Percentiles rank a stretch among this genome's conserved stretches.
These are phyloP conservation scores for Metarhizium anisopliae DNA, from an alignment of 2,329 filamentous ascomycete genomes.

Conservation along the genomic window DNA sequence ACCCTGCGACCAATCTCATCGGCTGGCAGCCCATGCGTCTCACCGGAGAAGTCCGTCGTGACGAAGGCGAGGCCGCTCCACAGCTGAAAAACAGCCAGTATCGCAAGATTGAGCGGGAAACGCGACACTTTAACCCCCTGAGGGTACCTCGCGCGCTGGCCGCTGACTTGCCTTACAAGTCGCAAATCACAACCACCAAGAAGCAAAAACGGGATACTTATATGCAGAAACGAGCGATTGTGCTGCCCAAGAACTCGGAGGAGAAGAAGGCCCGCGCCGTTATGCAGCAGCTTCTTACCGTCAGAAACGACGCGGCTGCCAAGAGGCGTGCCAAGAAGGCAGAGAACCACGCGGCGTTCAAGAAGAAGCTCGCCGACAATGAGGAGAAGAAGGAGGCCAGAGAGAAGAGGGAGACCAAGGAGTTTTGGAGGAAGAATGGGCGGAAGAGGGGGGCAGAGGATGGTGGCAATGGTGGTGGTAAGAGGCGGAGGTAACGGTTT, in stretches of 20 bases:
- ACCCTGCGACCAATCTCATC: conserved; percentile 86
- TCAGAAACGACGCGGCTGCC: conserved; percentile 83
- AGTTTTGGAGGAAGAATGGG: conserved; percentile 88
- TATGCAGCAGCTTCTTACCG: conserved; percentile 85
- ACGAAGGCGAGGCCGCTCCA: conserved; percentile 66
- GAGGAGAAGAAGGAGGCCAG: conserved; percentile 77
- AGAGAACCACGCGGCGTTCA: conserved; percentile 70
- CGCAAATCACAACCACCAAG: conserved; percentile 75
- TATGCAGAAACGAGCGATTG: conserved; percentile 90
- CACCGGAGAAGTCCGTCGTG: conserved; percentile 81
- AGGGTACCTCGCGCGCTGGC: conserved; percentile 72
- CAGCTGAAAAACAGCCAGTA: conserved; percentile 79
- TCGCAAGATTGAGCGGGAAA: conserved; percentile 55
- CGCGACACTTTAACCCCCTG: conserved; percentile 70
- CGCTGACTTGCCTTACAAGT: conserved; percentile 82
- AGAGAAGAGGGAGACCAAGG: conserved; percentile 86
- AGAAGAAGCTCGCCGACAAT: conserved; percentile 72
- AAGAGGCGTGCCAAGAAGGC: conserved; percentile 83
- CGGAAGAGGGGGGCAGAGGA: conserved; percentile 49
- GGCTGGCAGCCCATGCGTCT: conserved; percentile 92
- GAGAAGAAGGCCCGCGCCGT: conserved; percentile 83
- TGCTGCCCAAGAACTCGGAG: conserved; percentile 67
- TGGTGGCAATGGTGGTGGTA: conserved; percentile 26
- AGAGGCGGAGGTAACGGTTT: conserved; percentile 20
- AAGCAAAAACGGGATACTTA: conserved; percentile 77